Conservation (phyloP, 2,329 filamentous ascomycete species). For the Fusarium sp. region DNA sequence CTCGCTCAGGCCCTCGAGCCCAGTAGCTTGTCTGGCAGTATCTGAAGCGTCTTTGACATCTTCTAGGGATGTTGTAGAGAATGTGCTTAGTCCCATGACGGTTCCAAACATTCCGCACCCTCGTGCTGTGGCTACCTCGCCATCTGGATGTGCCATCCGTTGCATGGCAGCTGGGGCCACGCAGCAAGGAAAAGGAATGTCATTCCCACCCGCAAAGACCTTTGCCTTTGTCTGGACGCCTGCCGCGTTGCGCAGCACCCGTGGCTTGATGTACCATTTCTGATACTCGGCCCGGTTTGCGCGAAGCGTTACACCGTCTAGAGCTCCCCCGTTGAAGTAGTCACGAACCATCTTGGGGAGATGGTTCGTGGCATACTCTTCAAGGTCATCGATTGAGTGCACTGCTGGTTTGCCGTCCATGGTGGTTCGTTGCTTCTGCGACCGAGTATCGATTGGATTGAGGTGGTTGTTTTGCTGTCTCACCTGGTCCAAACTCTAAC, state of each 20-base stretch:
- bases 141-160: too few relatives aligned
- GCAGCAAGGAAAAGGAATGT: too few relatives aligned
- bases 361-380: not conserved
- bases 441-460: not conserved
- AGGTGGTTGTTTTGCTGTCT: not conserved
- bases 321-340: not conserved
- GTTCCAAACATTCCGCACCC: too few relatives aligned
- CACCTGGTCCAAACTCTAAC: not conserved
- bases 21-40: not conserved
- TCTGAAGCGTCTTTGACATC: not conserved
- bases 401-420: not conserved
- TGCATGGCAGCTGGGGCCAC: too few relatives aligned
- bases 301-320: not conserved
- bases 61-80: too few relatives aligned
- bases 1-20: not conserved
- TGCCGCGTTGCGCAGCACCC: not conserved
- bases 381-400: not conserved
- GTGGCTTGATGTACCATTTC: slow-evolving; percentile 5
- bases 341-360: slow-evolving; percentile 3
- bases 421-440: not conserved
- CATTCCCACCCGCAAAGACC: not conserved
- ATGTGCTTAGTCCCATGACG: too few relatives aligned
- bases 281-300: not conserved
- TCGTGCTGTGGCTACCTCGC: too few relatives aligned
- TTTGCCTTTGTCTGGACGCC: not conserved